Evolutionary conservation across 352 stramenopile species (phyloP).

Genomic region (Globisporangium irregulare): DNA sequence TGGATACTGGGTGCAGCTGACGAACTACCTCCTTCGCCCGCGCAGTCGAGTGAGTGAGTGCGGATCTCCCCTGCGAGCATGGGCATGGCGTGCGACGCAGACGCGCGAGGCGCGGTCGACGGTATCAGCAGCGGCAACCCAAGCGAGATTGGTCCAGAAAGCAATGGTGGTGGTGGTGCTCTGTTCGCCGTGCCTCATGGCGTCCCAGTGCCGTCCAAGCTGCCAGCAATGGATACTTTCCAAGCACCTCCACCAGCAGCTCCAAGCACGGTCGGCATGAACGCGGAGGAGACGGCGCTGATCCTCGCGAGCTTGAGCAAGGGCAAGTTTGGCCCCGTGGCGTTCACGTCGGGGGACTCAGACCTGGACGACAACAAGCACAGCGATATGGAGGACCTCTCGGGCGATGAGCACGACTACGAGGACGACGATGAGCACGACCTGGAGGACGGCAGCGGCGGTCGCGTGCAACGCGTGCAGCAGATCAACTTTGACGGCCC

Average conservation of each 20-base stretch:
- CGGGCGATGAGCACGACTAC: slow-evolving; percentile 29
- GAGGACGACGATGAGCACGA: slow-evolving; percentile 24
- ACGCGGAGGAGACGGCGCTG: slow-evolving; percentile 83
- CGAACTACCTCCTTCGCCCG: not conserved
- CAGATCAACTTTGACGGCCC: slow-evolving; percentile 75
- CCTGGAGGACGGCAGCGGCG: slow-evolving; percentile 17
- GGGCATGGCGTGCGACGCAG: slow-evolving; percentile 65
- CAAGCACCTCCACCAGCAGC: not conserved
- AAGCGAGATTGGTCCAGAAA: slow-evolving; percentile 5
- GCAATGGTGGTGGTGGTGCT: not conserved
- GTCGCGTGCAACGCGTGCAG: slow-evolving; percentile 54
- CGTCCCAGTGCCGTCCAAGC: not conserved
- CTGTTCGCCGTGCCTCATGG: not conserved
- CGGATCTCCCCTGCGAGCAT: slow-evolving; percentile 22
- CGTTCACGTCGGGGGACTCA: slow-evolving; percentile 11
- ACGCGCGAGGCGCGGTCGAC: slow-evolving; percentile 29
- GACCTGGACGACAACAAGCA: slow-evolving; percentile 36
- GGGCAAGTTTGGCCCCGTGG: slow-evolving; percentile 31
- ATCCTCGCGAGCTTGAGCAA: slow-evolving; percentile 85
- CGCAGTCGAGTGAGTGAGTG: slow-evolving; percentile 8
- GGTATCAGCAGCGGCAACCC: slow-evolving; percentile 7
- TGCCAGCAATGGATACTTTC: not conserved
- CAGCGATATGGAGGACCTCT: slow-evolving; percentile 50
- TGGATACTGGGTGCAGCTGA: not conserved
- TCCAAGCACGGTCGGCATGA: slow-evolving; percentile 29